Evolutionary conservation across 805 yeast species (phyloP).

Genomic region (Helenozyma baotianmanensis): DNA sequence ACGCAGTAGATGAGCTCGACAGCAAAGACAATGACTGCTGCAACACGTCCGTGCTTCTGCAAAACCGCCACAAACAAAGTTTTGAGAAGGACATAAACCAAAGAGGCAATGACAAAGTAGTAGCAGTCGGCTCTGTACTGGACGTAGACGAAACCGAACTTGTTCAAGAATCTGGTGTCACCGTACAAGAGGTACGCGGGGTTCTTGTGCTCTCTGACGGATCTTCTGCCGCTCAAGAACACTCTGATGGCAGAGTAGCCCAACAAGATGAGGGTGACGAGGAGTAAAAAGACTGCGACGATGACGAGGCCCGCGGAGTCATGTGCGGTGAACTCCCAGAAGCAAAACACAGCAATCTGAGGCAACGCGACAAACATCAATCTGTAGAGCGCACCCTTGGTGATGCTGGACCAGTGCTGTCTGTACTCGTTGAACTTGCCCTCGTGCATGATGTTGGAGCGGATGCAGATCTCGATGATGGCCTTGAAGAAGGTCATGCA

Average conservation of each 20-base stretch:
- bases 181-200: conserved; percentile 92
- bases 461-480: conserved; percentile 55
- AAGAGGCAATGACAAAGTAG: conserved; percentile 69
- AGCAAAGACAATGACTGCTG: conserved; percentile 70
- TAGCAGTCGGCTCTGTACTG: conserved; percentile 85
- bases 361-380: conserved; percentile 82
- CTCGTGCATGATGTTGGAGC: conserved; percentile 53
- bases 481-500: conserved; percentile 64
- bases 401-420: conserved; percentile 73
- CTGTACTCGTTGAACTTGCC: conserved; percentile 74
- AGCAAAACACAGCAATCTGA: conserved; percentile 70
- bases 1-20: conserved; percentile 71
- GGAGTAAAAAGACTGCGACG: conserved; percentile 68
- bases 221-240: conserved; percentile 67
- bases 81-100: conserved; percentile 65
- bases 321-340: conserved; percentile 84
- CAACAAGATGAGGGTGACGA: conserved; percentile 55
- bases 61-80: conserved; percentile 83
- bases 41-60: conserved; percentile 76
- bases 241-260: conserved; percentile 72
- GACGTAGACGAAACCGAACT: conserved; percentile 88
- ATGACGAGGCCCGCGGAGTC: conserved; percentile 83
- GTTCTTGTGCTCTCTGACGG: conserved; percentile 69
- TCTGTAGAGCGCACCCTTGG: conserved; percentile 86
- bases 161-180: conserved; percentile 71